Evolutionary conservation across 2,329 filamentous ascomycete species (phyloP), one percentile per base, ranked within the genome.

Genomic region (Xylaria sp.): DNA sequence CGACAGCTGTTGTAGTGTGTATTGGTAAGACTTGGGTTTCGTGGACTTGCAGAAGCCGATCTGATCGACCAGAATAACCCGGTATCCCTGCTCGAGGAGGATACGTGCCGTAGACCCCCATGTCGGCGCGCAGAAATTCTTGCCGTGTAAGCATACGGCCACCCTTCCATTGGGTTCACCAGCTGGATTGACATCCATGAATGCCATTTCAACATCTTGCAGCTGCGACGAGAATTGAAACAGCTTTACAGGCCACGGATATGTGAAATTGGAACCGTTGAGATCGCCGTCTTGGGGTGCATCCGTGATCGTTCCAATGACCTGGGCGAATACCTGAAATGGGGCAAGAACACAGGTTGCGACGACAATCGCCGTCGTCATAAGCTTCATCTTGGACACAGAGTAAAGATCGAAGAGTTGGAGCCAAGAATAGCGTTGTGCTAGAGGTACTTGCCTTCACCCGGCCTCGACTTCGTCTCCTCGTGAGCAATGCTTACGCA

Each of bases 31-130:
- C 1, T 74, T 73, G 0, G 85, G 84, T 76, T 88, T 88, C 31
- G 83, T 82, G 9, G 85, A 87, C 76, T 88, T 88, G 82, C 86
- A 88, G 78, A 87, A 88, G 67, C 86, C 86, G 56, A 88, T 78
- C 70, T 88, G 85, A 71, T 88, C 86, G 0, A 85, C 84, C 2
- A 85, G 78, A 60, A 88, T 82, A 61, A 88, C 84, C 48, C 86
- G 84, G 72, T 86, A 87, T 51, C 85, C 86, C 34, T 74, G 75
- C 2, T 72, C 69, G 3, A 80, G 73, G 63, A 88, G 81, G 12
- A 78, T 75, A 12, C 76, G 70, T n/a, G 84, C 83, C 15, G 85
- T 87, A 18, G 76, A 76, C 63, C 82, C 80, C 86, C 86, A 88
- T 8, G 86, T 88, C 25, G 84, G 79, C 44, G 81, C 83, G 75